Conservation (phyloP, 176 grass and related monocot genomes). For the Olyra latifolia region DNA sequence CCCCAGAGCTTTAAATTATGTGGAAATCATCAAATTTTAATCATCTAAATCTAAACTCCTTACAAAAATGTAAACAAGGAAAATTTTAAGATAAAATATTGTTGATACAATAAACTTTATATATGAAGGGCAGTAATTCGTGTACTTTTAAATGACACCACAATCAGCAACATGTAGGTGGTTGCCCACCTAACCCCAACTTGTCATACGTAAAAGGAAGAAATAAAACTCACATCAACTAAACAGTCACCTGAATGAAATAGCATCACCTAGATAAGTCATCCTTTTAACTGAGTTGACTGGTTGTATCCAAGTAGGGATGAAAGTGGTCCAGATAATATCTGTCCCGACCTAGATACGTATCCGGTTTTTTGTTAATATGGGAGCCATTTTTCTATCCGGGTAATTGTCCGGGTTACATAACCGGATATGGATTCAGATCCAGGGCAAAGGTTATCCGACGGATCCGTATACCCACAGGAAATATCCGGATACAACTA, state of each 20-base stretch:
- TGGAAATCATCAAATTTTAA: background rate
- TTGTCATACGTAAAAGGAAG: background rate
- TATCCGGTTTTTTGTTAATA: no score
- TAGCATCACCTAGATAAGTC: background rate
- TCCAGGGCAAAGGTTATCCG: no score
- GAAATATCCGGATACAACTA: no score
- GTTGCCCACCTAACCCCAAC: background rate
- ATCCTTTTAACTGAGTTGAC: background rate
- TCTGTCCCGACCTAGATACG: no score
- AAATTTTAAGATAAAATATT: background rate
- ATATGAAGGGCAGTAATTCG: background rate
- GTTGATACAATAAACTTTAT: background rate
- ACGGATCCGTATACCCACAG: no score
- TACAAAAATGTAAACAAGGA: background rate
- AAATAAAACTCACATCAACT: background rate
- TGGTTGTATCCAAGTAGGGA: background rate
- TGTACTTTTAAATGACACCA: background rate
- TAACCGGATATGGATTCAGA: no score
- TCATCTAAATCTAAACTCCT: background rate
- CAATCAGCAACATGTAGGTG: background rate
- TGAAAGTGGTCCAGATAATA: no score
- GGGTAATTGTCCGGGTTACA: no score
- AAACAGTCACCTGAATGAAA: conserved; percentile 7
- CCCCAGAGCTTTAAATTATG: background rate
- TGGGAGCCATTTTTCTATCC: no score